phyloP scores from a whole-genome alignment of 1,284 basidiomycete species.

The Sporisorium iseilematis-ciliati region DNA sequence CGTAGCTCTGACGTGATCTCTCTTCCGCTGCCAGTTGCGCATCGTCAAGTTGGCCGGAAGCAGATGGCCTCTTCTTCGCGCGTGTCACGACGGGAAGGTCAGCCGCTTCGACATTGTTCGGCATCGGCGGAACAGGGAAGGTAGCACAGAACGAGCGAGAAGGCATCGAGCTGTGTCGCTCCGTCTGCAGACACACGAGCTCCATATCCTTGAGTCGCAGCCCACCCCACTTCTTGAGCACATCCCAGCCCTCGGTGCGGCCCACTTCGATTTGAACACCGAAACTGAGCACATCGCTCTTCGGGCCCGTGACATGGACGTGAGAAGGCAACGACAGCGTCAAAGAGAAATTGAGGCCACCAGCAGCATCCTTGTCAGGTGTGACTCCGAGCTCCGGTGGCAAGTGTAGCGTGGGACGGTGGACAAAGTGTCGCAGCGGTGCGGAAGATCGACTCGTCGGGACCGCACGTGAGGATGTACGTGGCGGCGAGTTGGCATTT shows the following conservation, averaged over 20 bases:
- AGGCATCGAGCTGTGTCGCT: slow-evolving; percentile 64
- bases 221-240: slow-evolving; percentile 57
- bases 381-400: slow-evolving; percentile 55
- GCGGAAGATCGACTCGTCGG: slow-evolving; percentile 28
- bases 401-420: slow-evolving; percentile 61
- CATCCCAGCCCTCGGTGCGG: slow-evolving; percentile 55
- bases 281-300: slow-evolving; percentile 64
- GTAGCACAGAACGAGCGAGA: slow-evolving; percentile 65
- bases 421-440: slow-evolving; percentile 67
- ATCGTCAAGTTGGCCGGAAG: not conserved
- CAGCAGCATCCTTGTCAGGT: slow-evolving; percentile 40
- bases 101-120: slow-evolving; percentile 43
- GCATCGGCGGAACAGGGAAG: slow-evolving; percentile 58
- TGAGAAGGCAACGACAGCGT: slow-evolving; percentile 68
- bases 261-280: slow-evolving; percentile 68
- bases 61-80: slow-evolving; percentile 1
- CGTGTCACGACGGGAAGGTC: slow-evolving; percentile 54
- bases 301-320: slow-evolving; percentile 55
- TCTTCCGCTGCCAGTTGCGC: slow-evolving; percentile 22
- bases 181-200: slow-evolving; percentile 66
- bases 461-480: slow-evolving; percentile 40
- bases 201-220: slow-evolving; percentile 68
- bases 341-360: slow-evolving; percentile 61
- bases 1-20: slow-evolving; percentile 57
- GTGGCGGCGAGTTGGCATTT: slow-evolving; percentile 45